Base-by-base conservation (phyloP, 2,329 filamentous ascomycete species). In the Dothideomycetes sp. region DNA sequence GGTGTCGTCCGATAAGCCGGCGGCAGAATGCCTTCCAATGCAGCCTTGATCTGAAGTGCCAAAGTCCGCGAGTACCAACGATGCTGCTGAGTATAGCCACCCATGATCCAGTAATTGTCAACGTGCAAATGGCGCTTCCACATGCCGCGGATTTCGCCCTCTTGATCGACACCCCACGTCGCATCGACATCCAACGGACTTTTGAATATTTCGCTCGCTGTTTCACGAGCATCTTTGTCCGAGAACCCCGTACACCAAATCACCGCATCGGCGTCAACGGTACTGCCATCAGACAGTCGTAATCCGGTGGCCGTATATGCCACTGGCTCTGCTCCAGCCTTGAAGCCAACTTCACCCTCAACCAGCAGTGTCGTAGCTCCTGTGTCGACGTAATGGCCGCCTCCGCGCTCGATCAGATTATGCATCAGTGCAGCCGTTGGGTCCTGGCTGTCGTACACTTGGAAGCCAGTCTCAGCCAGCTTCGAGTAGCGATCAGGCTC, bases 321-420 rank as follows among this genome's bases (percentile, higher is more conserved):
- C 19, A 24, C 24, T 8, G 35, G 35, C 24, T 37, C 35, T 1
- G 31, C 22, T 10, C 24, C 35, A n/a, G 24, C 24, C 10, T 16
- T 3, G 11, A 37, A 37, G 35, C 10, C 10, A 7, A 54, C 59
- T 30, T 54, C 54, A 0, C 57, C 55, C 8, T 60, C 52, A 2
- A 45, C 50, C 3, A 65, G 47, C 12, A 61, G 41, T 22, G 51
- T 49, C 4, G 56, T 53, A 9, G 54, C 57, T 5, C 60, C 62
- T 3, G 62, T 47, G 32, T 66, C 62, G 4, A 64, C 51, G 43
- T 64, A 65, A 46, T 67, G 63, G 0, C 62, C 61, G 5, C 63
- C 63, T 2, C 47, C 57, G 3, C 56, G 51, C 42, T 63, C 62
- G 11, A 59, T 17, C 15, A 64, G 40, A 34, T 62, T 50, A 31